Evolutionary conservation across 2,329 filamentous ascomycete species (phyloP), one percentile per base, ranked within the genome.

Genomic region (Penicillium sp.): DNA sequence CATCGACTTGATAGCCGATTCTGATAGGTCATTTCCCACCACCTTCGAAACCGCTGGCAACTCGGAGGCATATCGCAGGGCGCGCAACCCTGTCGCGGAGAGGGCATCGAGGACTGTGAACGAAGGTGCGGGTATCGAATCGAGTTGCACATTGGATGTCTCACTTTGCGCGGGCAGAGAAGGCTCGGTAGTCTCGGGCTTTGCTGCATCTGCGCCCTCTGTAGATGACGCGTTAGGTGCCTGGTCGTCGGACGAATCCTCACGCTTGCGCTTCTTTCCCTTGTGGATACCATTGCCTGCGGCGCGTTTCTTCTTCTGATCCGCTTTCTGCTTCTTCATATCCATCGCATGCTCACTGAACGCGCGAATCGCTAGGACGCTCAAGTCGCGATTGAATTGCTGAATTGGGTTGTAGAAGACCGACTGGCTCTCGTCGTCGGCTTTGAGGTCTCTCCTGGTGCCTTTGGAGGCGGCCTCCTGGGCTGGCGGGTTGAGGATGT

Each of bases 361-460:
- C 0, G 90, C 90, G 70, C 91, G 91, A 75, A 99, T 96, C 0
- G 92, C 92, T 14, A 99, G 83, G 27, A 97, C 91, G 60, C 92
- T 97, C 65, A 99, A 78, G 73, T 99, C 95, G 49, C 96, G 89
- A 77, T 99, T 99, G 82, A 98, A 99, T 73, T 99, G 95, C 74
- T 99, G 95, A 55, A 99, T 97, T 0, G 95, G 94, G 69, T 99
- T 99, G 83, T 99, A 99, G 73, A 99, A 99, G 56, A 99, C 96
- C 36, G 82, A 81, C 69, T 94, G 89, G 66, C 88, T 85, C 40
- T 87, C 82, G 66, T 86, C 82, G 53, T 87, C 84, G 59, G 83
- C 79, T 57, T 75, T 75, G 31, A 75, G 66, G 60, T 78, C 73
- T 40, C 66, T 72, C 60, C 80, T 81, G 47, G 79, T 78, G 24